A percentile compares a stretch with the other conserved stretches of the same genome.
These are phyloP conservation scores for Ilex paraguariensis DNA, from an alignment of 305 asterid species.

Conservation along the genomic window DNA sequence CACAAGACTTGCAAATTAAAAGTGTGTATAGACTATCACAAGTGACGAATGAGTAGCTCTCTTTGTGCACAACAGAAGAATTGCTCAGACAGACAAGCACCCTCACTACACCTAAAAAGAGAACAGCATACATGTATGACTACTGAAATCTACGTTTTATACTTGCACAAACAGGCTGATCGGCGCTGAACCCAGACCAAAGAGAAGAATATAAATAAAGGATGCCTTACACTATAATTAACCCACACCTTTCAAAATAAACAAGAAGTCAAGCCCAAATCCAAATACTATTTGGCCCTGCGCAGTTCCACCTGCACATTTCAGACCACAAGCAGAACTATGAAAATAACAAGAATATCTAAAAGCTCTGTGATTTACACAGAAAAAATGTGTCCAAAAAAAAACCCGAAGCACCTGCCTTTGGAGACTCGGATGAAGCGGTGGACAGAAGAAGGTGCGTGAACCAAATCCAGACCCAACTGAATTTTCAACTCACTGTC, in stretches of 20 bases:
- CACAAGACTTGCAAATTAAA: too few relatives aligned
- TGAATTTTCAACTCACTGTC: conserved; percentile 15
- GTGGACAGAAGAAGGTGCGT: background rate
- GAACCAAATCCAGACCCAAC: conserved; percentile 17
- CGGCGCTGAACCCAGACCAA: background rate
- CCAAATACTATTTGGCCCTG: conserved; percentile 11
- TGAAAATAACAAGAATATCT: conserved; percentile 9
- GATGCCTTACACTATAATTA: conserved; percentile 7
- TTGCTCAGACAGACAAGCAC: too few relatives aligned
- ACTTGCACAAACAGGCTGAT: background rate
- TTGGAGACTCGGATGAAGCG: conserved; percentile 22
- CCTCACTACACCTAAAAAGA: too few relatives aligned
- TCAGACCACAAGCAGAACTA: conserved; percentile 19
- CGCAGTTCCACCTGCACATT: conserved; percentile 19
- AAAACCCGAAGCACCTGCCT: conserved; percentile 24
- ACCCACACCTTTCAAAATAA: conserved; percentile 7
- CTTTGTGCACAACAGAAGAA: too few relatives aligned
- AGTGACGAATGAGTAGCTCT: too few relatives aligned
- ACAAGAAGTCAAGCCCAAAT: conserved; percentile 16
- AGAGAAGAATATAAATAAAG: background rate
- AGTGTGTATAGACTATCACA: too few relatives aligned
- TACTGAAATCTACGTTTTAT: too few relatives aligned
- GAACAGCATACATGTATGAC: too few relatives aligned
- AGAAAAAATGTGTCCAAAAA: conserved; percentile 1
- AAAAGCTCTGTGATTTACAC: conserved; percentile 27